These are phyloP conservation scores for Ophiosphaerella korrae DNA, from an alignment of 2,329 filamentous ascomycete genomes.

Conservation along the genomic window DNA sequence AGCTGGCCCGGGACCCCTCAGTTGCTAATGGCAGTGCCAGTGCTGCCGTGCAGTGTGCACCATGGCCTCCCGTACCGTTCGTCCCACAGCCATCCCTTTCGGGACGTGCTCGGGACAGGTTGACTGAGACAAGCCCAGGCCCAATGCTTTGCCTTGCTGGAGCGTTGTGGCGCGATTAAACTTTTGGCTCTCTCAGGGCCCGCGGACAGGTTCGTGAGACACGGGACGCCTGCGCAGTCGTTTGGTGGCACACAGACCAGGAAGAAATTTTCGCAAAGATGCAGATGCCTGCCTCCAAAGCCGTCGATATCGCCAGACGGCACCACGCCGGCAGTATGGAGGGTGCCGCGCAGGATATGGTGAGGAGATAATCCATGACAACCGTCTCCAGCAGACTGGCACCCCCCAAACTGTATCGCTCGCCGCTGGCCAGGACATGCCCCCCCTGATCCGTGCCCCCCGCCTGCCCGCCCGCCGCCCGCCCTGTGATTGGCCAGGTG, in stretches of 20 bases:
- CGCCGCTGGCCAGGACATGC: constrained; percentile 15
- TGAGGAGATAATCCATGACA: constrained; percentile 19
- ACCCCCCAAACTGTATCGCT: constrained; percentile 17
- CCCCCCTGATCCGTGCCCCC: constrained; percentile 15
- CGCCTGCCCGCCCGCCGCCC: constrained; percentile 8
- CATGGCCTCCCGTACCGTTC: constrained; percentile 3
- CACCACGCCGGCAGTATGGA: constrained; percentile 12
- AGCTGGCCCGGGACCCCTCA: constrained; percentile 13
- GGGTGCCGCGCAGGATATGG: constrained; percentile 2
- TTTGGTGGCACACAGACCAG: constrained; percentile 20
- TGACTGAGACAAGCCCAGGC: constrained; percentile 15
- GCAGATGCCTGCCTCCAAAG: constrained; percentile 19
- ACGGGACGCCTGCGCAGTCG: constrained; percentile 12
- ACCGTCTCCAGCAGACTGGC: constrained; percentile 19
- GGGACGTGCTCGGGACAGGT: constrained; percentile 1
- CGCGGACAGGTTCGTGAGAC: constrained; percentile 7
- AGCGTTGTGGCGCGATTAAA: constrained; percentile 15
- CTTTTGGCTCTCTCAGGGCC: constrained; percentile 6
- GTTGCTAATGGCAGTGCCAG: constrained; percentile 4
- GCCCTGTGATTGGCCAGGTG: constrained; percentile 5
- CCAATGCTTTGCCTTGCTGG: constrained; percentile 4
- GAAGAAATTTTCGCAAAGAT: constrained; percentile 30
- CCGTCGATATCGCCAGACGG: background rate
- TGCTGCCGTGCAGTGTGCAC: constrained; percentile 2
- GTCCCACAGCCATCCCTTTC: constrained; percentile 8